Conservation (phyloP, 2,329 filamentous ascomycete species). For the Tothia fuscella region DNA sequence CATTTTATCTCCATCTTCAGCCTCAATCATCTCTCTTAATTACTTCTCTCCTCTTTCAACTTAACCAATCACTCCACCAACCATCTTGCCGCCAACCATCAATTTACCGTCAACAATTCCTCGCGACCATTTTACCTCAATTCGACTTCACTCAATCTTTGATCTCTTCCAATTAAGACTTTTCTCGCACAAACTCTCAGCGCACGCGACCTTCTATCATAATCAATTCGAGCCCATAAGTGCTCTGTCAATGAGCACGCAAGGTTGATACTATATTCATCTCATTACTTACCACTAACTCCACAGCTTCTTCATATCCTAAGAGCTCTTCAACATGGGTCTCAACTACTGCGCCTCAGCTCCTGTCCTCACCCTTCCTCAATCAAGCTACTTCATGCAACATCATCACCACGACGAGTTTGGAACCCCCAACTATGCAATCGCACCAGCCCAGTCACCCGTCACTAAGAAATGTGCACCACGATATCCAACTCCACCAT, state of each 20-base stretch:
- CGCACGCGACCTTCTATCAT: no score
- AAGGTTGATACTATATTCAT: background rate
- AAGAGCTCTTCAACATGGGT: constrained; percentile 25
- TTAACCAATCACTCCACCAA: no score
- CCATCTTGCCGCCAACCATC: no score
- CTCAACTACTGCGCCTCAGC: constrained; percentile 35
- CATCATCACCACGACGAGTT: constrained; percentile 15
- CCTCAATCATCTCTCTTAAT: no score
- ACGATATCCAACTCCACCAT: constrained; percentile 28
- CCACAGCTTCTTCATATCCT: constrained; percentile 21
- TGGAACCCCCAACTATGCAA: constrained; percentile 18
- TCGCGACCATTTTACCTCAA: no score
- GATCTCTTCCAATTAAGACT: no score
- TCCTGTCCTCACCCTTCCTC: constrained; percentile 34
- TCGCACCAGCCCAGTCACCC: constrained; percentile 22
- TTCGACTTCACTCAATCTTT: no score
- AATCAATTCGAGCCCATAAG: no score
- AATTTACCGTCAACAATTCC: no score
- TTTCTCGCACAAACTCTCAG: no score
- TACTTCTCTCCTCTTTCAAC: no score
- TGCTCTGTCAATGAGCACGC: background rate
- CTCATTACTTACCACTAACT: constrained; percentile 22
- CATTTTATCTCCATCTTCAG: no score
- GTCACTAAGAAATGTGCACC: constrained; percentile 23
- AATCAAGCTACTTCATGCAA: constrained; percentile 22